Evolutionary conservation across 345 rosid species (phyloP).

Genomic region (Excoecaria agallocha): DNA sequence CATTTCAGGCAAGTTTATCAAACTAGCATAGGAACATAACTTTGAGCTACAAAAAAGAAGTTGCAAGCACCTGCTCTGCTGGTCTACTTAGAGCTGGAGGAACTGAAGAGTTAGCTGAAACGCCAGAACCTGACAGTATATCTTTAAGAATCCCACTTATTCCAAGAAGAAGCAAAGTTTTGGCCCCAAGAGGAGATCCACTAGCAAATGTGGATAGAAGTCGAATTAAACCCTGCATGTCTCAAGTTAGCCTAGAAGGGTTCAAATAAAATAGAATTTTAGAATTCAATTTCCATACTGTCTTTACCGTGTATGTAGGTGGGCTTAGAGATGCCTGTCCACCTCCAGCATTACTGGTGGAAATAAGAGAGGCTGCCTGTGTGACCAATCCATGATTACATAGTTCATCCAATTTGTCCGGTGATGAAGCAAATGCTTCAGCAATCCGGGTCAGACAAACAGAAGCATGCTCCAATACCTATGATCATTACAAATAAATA

Average conservation of each 20-base stretch:
- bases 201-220: constrained; percentile 97
- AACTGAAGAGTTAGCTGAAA: constrained; percentile 72
- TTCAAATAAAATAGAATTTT: constrained; percentile 3
- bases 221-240: constrained; percentile 85
- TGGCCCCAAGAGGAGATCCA: constrained; percentile 89
- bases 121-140: constrained; percentile 83
- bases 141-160: constrained; percentile 92
- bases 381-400: constrained; percentile 96
- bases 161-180: constrained; percentile 91
- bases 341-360: constrained; percentile 88
- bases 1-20: neutral
- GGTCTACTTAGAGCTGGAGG: constrained; percentile 93
- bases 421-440: constrained; percentile 89
- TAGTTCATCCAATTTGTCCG: constrained; percentile 86
- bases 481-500: constrained; percentile 23
- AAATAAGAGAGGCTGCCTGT: constrained; percentile 94
- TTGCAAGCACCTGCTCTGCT: constrained; percentile 78
- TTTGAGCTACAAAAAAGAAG: constrained; percentile 11
- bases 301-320: constrained; percentile 83
- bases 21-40: neutral
- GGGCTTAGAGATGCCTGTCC: constrained; percentile 92
- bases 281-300: constrained; percentile 5
- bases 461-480: constrained; percentile 99
- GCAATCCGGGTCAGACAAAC: constrained; percentile 97
- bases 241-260: constrained; percentile 30